Evolutionary conservation across 2,329 filamentous ascomycete species (phyloP), one percentile per base, ranked within the genome.

Genomic region (Aureobasidium subglaciale): DNA sequence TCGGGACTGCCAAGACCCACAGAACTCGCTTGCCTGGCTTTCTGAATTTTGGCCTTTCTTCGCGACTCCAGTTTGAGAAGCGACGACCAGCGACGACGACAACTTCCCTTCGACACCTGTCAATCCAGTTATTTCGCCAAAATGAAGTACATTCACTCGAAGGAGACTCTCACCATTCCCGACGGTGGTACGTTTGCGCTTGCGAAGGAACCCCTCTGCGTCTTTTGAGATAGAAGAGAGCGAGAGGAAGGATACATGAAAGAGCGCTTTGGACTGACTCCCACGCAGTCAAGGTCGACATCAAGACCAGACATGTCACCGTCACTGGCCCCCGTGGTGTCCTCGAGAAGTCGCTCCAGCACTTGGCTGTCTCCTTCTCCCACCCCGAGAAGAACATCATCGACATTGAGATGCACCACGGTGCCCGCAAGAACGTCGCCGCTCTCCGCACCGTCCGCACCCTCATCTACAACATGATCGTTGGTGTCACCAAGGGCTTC

Each of bases 131-230:
- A 42, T 43, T 53, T 60, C 57, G 63, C 80, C 87, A 96, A 88
- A 80, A 97, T 97, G 93, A 95, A 88, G 84, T 97, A 96, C 89
- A 96, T 99, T 82, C 90, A 96, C 85, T 95, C 90, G 74, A 83
- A 92, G 81, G 92, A 99, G 86, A 82, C 84, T 79, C 83, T 99
- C 80, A 84, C 86, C 72, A 90, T 99, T 79, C 93, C 95, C 73
- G 90, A 96, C 78, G 89, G 91, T 82, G 90, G 90, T 96, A 86
- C 80, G 89, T 61, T 68, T 65, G 56, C 56, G 48, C 48, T 43
- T 43, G 40, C 40, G 40, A 43, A 43, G 25, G 16, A 20, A 11
- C 9, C 30, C 43, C 29, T 48, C 24, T 29, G 40, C 40, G 18
- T 25, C 53, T 38, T 24, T 16, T 15, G 64, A 59, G 61, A 50